Base-by-base conservation (phyloP, 2,329 filamentous ascomycete species). In the Alternaria angustiovoidea region DNA sequence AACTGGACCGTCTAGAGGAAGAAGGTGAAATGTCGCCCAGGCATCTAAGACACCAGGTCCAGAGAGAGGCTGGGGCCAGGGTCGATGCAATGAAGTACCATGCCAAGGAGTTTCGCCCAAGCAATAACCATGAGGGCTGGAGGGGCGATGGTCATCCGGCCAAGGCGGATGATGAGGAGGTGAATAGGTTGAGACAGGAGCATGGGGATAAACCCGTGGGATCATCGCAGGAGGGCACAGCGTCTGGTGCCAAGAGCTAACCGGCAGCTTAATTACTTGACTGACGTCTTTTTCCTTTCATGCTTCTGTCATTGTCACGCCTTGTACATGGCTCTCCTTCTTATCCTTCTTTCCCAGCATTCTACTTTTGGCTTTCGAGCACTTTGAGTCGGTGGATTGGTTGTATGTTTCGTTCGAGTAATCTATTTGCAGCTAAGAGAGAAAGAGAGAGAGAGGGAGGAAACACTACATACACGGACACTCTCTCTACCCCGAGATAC, bases 1-100 rank as follows among this genome's bases (percentile, higher is more conserved):
- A 87, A 55, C 75, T 89, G 7, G 84, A 88, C 59, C 59, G 67
- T 5, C 38, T 78, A 14, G 74, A 76, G 48, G 54, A 57, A 1
- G 57, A 60, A 1, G 74, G 70, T 24, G 63, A 72, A 49, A 61
- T 68, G 62, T 22, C 62, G 14, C 63, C 68, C 8, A 54, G 49
- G 14, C 74, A 76, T 51, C 57, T 78, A 1, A 54, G 75, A 36
- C 74, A 77, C 36, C 70, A 71, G 47, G 54, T 77, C 2, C 67
- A 71, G 44, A 53, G 70, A 11, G 70, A 76, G 32, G 72, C 68
- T 0, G 66, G 54, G 4, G 68, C 67, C 0, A 72, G 64, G 34
- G 67, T 68, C 1, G 67, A 70, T 26, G 71, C 70, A 0, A 41
- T 66, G 3, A 77, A 75, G 52, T 16, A 53, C 1, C 70, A 73